Evolutionary conservation across 768 basidiomycete genomes (phyloP).

Genomic region (Fomitopsis serialis): DNA sequence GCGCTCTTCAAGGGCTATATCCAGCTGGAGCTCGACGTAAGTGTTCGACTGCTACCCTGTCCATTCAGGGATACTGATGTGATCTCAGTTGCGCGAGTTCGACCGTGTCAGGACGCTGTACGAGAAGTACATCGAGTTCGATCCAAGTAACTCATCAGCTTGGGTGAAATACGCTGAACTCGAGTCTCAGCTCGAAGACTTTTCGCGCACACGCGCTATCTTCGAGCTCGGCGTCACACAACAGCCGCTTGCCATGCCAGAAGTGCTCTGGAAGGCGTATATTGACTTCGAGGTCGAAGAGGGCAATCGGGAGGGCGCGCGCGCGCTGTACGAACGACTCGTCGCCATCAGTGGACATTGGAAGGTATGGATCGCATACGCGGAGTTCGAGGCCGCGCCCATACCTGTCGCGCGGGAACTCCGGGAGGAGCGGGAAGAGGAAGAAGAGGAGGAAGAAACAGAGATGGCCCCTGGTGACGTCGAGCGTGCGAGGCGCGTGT

Average conservation of each 20-base stretch:
- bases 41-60: conserved; percentile 18
- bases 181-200: conserved; percentile 83
- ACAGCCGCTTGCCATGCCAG: conserved; percentile 87
- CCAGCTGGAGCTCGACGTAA: conserved; percentile 84
- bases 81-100: conserved; percentile 81
- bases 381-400: conserved; percentile 82
- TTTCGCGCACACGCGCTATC: conserved; percentile 84
- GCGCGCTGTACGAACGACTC: conserved; percentile 86
- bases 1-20: conserved; percentile 95
- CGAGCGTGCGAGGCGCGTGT: conserved; percentile 66
- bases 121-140: conserved; percentile 94
- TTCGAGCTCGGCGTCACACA: conserved; percentile 90
- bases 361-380: conserved; percentile 97
- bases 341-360: conserved; percentile 84
- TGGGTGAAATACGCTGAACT: conserved; percentile 97
- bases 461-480: conserved; percentile 71
- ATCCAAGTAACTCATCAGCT: conserved; percentile 84
- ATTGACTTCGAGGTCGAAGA: conserved; percentile 96
- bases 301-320: conserved; percentile 80
- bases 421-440: conserved; percentile 66
- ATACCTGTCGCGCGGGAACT: conserved; percentile 59
- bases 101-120: conserved; percentile 89
- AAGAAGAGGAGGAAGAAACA: conserved; percentile 42
- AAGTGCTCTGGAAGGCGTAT: conserved; percentile 90
- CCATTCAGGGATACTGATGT: background rate